Evolutionary conservation across 768 basidiomycete genomes (phyloP).

Genomic region (Candolleomyces eurysporus): DNA sequence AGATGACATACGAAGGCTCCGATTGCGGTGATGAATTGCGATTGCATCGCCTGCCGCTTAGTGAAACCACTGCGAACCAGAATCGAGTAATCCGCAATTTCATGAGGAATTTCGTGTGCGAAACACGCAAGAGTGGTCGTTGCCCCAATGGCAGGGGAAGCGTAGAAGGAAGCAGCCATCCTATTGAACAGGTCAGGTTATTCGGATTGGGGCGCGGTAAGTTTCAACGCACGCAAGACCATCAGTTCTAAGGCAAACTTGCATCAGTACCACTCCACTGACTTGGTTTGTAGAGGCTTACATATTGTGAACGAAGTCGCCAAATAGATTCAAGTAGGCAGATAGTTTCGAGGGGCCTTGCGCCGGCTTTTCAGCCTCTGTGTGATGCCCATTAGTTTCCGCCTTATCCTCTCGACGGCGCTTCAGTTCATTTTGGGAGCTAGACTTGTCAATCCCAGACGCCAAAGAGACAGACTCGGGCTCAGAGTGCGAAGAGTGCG

Average conservation of each 20-base stretch:
- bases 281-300: slow-evolving; percentile 31
- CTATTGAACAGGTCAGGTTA: slow-evolving; percentile 32
- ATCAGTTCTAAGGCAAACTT: slow-evolving; percentile 65
- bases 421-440: slow-evolving; percentile 47
- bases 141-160: slow-evolving; percentile 89
- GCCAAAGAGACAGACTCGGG: slow-evolving; percentile 34
- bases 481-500: slow-evolving; percentile 28
- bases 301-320: slow-evolving; percentile 95
- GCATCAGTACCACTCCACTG: slow-evolving; percentile 14
- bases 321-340: slow-evolving; percentile 90
- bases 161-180: slow-evolving; percentile 96
- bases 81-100: slow-evolving; percentile 98
- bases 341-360: slow-evolving; percentile 77
- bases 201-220: slow-evolving; percentile 3
- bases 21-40: slow-evolving; percentile 87
- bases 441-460: slow-evolving; percentile 46
- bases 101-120: slow-evolving; percentile 93
- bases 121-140: slow-evolving; percentile 95
- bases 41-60: slow-evolving; percentile 90
- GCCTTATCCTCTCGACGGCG: slow-evolving; percentile 39
- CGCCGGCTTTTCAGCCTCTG: slow-evolving; percentile 25
- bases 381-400: slow-evolving; percentile 15
- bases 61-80: slow-evolving; percentile 87
- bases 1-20: slow-evolving; percentile 79
- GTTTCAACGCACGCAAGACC: slow-evolving; percentile 71